phyloP scores from a whole-genome alignment of 164 flowering plant genomes.

The Macadamia integrifolia region DNA sequence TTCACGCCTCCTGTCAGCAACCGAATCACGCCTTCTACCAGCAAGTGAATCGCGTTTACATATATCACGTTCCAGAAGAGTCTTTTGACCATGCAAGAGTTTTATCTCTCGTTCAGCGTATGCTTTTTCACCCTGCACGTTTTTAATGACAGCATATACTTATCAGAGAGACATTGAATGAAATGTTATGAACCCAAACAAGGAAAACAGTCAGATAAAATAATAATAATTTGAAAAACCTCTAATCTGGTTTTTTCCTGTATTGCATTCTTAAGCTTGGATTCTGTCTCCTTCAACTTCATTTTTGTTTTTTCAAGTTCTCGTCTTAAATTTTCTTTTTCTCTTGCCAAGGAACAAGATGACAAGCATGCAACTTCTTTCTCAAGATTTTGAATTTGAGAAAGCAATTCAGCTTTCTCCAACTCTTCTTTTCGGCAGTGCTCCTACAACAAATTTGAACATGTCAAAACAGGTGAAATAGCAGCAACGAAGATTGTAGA shows the following conservation, averaged over 20 bases:
- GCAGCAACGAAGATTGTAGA: not conserved
- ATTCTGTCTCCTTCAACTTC: conserved; percentile 78
- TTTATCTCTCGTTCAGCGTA: conserved; percentile 75
- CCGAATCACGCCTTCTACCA: conserved; percentile 67
- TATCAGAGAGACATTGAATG: not conserved
- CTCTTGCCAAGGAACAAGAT: conserved; percentile 58
- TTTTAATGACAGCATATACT: not conserved
- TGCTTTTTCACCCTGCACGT: conserved; percentile 75
- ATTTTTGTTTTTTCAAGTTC: conserved; percentile 79
- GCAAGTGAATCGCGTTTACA: conserved; percentile 62
- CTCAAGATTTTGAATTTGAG: conserved; percentile 49
- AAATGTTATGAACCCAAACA: not conserved
- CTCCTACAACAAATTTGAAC: conserved; percentile 34
- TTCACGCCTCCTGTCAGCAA: conserved; percentile 32
- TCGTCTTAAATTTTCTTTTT: conserved; percentile 72
- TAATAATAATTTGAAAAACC: conserved; percentile 33
- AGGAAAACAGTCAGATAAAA: not conserved
- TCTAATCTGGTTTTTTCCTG: conserved; percentile 92
- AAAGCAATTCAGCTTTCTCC: conserved; percentile 44
- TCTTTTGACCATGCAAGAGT: conserved; percentile 58
- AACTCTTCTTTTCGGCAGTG: conserved; percentile 38
- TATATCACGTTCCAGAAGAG: conserved; percentile 80
- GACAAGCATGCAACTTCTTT: conserved; percentile 53
- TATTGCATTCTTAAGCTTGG: conserved; percentile 68
- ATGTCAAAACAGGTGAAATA: conserved; percentile 8